phyloP scores from a whole-genome alignment of 2,329 filamentous ascomycete genomes.

The Hypoxylon sp. region DNA sequence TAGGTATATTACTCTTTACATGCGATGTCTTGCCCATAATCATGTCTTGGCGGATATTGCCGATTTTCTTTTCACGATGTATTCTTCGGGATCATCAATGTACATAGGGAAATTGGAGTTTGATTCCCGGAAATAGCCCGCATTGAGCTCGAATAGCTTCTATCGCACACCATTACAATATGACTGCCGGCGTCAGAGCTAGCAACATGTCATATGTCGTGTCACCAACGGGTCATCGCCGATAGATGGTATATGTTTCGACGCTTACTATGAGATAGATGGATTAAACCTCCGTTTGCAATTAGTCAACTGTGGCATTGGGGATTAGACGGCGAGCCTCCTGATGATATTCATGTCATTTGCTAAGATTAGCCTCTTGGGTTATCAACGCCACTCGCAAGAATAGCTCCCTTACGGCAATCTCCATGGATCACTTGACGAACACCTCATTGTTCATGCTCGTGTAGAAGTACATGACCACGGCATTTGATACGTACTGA shows the following conservation, averaged over 20 bases:
- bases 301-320: neutral
- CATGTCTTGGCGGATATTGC: conserved; percentile 12
- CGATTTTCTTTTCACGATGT: neutral
- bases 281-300: neutral
- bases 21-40: conserved; percentile 2
- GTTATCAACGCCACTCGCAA: conserved; percentile 6
- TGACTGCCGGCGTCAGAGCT: conserved; percentile 10
- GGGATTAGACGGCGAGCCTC: conserved; percentile 2
- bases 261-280: conserved; percentile 21
- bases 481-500: neutral
- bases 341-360: too few relatives aligned
- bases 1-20: conserved; percentile 1
- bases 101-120: too few relatives aligned
- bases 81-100: too few relatives aligned
- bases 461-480: neutral
- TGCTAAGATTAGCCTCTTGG: too few relatives aligned
- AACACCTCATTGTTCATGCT: too few relatives aligned
- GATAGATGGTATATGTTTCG: neutral
- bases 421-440: neutral
- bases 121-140: too few relatives aligned
- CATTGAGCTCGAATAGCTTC: neutral
- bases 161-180: conserved; percentile 2
- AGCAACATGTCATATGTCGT: conserved; percentile 15
- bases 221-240: conserved; percentile 9
- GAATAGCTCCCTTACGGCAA: conserved; percentile 1